These are phyloP conservation scores for Trichomonascaceae sp. DNA, from an alignment of 1,139 yeast genomes.

Conservation along the genomic window DNA sequence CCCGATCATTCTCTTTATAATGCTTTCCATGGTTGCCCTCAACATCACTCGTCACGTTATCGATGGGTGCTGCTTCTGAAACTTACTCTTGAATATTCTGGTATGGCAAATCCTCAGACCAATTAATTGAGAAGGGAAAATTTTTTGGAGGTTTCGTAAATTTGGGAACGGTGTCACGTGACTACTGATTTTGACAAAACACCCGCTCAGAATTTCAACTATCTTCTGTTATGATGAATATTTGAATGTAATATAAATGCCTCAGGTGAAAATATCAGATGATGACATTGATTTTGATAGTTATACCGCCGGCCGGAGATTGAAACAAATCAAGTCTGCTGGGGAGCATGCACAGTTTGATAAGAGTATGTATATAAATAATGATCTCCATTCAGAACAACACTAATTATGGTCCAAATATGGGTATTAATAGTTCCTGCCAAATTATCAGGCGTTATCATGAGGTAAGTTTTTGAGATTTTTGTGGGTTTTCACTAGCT, in stretches of 20 bases:
- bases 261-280: conserved; percentile 4
- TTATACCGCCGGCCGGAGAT: conserved; percentile 20
- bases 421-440: conserved; percentile 55
- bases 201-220: no score
- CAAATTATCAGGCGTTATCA: conserved; percentile 35
- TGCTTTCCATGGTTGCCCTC: background rate
- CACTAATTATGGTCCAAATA: conserved; percentile 32
- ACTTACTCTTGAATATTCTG: conserved; percentile 10
- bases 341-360: conserved; percentile 32
- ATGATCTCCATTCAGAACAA: background rate
- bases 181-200: background rate
- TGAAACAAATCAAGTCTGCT: conserved; percentile 23
- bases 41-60: conserved; percentile 4
- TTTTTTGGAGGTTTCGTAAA: conserved; percentile 4
- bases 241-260: background rate
- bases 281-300: conserved; percentile 15
- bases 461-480: conserved; percentile 15
- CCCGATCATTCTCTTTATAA: background rate
- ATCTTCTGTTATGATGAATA: no score
- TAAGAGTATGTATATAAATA: conserved; percentile 27
- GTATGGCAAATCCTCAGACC: conserved; percentile 10
- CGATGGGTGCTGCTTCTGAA: conserved; percentile 1
- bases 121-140: conserved; percentile 1
- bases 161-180: conserved; percentile 7
- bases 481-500: conserved; percentile 2